Evolutionary conservation across 1,284 basidiomycete genomes (phyloP), one percentile per base, ranked within the genome.

Genomic region (Albatrellus sp.): DNA sequence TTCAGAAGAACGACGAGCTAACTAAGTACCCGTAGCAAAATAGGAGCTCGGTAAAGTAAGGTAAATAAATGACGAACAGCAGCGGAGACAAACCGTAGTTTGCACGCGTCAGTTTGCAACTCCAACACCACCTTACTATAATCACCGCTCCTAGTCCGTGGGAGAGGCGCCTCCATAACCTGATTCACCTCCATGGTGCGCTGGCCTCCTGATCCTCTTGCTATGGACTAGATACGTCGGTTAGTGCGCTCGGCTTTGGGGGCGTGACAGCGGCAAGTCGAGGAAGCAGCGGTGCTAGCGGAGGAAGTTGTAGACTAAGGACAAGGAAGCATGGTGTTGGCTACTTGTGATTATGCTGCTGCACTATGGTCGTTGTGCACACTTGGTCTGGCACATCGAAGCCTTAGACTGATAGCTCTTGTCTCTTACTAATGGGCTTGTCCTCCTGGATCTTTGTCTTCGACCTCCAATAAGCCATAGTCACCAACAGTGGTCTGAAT

Each of bases 111-210:
- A n/a, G n/a, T n/a, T n/a, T n/a, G n/a, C n/a, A n/a, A n/a, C n/a
- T 17, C 39, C 40, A 13, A 17, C 16, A 17, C 40, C 28, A 8
- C 28, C 41, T 33, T 11, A 34, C 41, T 40, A 37, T 19, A 24
- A 37, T n/a, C 32, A 31, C 28, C 49, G 30, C 16, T 6, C 45
- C 35, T 40, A 77, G 85, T 89, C 7, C 76, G 88, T 45, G 88
- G 87, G 2, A 74, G 90, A 40, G 88, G 87, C 17, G 83, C 83
- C 10, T 82, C 81, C 2, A 69, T n/a, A n/a, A n/a, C n/a, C n/a
- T n/a, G n/a, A n/a, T n/a, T 90, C 48, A 70, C 78, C n/a, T 90
- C 86, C 0, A 79, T 84, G 3, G 80, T 75, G 29, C 89, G 89
- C 63, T 90, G 87, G 87, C 60, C 68, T 90, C 31, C 66, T 90